Evolutionary conservation across 2,329 filamentous ascomycete species (phyloP), one percentile per base, ranked within the genome.

Genomic region (Lizonia empirigonia): DNA sequence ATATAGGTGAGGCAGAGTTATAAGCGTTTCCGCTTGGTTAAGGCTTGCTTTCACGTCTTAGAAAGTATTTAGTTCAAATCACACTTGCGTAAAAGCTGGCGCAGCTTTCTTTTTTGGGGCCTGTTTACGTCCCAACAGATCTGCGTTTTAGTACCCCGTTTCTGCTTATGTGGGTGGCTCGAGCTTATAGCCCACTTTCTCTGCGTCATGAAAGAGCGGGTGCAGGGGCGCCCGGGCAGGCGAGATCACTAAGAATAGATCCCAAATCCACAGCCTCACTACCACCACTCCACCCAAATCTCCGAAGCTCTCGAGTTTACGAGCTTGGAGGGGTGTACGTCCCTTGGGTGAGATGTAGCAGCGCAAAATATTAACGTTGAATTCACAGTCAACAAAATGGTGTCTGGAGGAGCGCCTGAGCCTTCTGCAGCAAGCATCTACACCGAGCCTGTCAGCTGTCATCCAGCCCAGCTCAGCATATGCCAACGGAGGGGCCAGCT

Each of bases 181-280:
- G n/a, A n/a, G n/a, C n/a, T n/a, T n/a, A n/a, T n/a, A n/a, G n/a
- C n/a, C n/a, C n/a, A n/a, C n/a, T n/a, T n/a, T n/a, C n/a, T n/a
- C n/a, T n/a, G n/a, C n/a, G n/a, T n/a, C n/a, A n/a, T n/a, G n/a
- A n/a, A n/a, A n/a, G n/a, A n/a, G n/a, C 48, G 39, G 32, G n/a
- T 34, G 30, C 36, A 45, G 35, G 42, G 35, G 32, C 7, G 8
- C n/a, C n/a, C n/a, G n/a, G n/a, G n/a, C 33, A 33, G 19, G 37
- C 42, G 26, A 34, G 15, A 22, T 52, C 37, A 19, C 42, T 47
- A 52, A 47, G 38, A 52, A 52, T 52, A 52, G 49, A 32, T 10
- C 35, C 18, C 7, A 26, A 19, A 26, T 29, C 29, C 38, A 42
- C 38, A 38, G 42, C 35, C 41, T 45, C 32, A 51, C 33, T 9